phyloP scores from a whole-genome alignment of 768 basidiomycete species.

The Porphyrellus cyaneotinctus region DNA sequence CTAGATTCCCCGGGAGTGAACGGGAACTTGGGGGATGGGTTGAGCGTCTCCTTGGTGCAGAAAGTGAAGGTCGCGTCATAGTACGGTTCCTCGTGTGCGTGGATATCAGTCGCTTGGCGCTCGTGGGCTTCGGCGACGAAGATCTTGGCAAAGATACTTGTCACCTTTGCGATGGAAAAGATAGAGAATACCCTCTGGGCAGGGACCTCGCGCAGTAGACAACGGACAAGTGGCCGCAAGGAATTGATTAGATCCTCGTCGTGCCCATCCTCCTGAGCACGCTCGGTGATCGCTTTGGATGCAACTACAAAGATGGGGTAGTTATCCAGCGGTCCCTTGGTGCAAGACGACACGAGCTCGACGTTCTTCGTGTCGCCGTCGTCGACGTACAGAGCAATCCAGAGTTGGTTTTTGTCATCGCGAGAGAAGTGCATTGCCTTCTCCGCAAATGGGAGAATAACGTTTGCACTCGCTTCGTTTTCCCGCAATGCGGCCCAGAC shows the following conservation, averaged over 20 bases:
- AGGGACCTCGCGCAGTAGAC: conserved; percentile 10
- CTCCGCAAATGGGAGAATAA: conserved; percentile 37
- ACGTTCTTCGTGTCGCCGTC: conserved; percentile 10
- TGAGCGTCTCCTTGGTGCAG: conserved; percentile 45
- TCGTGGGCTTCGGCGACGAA: conserved; percentile 38
- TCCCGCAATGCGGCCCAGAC: conserved; percentile 30
- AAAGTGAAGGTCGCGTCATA: conserved; percentile 58
- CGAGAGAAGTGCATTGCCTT: conserved; percentile 17
- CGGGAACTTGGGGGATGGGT: background rate
- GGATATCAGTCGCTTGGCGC: background rate
- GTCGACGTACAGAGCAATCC: conserved; percentile 29
- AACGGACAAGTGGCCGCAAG: conserved; percentile 1
- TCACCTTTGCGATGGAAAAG: conserved; percentile 50
- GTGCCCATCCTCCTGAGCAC: background rate
- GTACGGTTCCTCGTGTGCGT: conserved; percentile 41
- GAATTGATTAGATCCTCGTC: background rate
- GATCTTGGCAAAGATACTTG: conserved; percentile 40
- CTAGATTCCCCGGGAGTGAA: background rate
- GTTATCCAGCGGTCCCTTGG: background rate
- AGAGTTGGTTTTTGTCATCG: conserved; percentile 13
- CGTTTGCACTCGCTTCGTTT: conserved; percentile 34
- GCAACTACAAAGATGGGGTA: conserved; percentile 16
- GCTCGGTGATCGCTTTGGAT: conserved; percentile 3
- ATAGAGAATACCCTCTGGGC: conserved; percentile 48
- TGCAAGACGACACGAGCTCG: conserved; percentile 9